These are phyloP conservation scores for Cinnamomum micranthum DNA, from an alignment of 164 flowering plant species.

Conservation along the genomic window DNA sequence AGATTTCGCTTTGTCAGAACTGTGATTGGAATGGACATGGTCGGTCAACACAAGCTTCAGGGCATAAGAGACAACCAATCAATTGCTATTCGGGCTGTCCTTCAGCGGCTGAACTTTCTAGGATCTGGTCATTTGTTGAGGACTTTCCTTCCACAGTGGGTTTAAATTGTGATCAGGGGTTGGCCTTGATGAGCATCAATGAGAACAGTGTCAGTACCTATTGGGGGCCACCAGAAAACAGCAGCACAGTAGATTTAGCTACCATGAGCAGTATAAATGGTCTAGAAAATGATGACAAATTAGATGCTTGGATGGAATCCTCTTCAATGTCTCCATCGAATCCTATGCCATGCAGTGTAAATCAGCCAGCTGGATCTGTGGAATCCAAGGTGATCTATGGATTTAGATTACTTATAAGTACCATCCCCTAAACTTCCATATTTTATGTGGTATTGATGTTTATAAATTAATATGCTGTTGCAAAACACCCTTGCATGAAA, in stretches of 20 bases:
- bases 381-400: slow-evolving; percentile 41
- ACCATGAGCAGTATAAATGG: slow-evolving; percentile 17
- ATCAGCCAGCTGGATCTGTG: slow-evolving; percentile 28
- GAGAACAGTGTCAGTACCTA: slow-evolving; percentile 30
- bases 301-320: slow-evolving; percentile 39
- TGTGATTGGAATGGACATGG: slow-evolving; percentile 78
- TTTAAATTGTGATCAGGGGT: slow-evolving; percentile 53
- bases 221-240: slow-evolving; percentile 29
- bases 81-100: slow-evolving; percentile 91
- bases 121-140: slow-evolving; percentile 66
- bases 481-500: no score
- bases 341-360: slow-evolving; percentile 23
- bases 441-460: not conserved
- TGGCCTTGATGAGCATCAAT: slow-evolving; percentile 64
- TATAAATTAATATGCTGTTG: no score
- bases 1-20: slow-evolving; percentile 71
- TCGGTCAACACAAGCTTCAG: slow-evolving; percentile 27
- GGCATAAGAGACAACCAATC: slow-evolving; percentile 64
- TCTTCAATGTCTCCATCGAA: slow-evolving; percentile 36
- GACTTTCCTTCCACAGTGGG: slow-evolving; percentile 45
- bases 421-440: not conserved
- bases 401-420: slow-evolving; percentile 8
- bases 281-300: slow-evolving; percentile 23
- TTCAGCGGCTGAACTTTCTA: slow-evolving; percentile 69
- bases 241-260: slow-evolving; percentile 23